These are phyloP conservation scores for Syzygium oleosum DNA, from an alignment of 345 rosid genomes.

Conservation along the genomic window DNA sequence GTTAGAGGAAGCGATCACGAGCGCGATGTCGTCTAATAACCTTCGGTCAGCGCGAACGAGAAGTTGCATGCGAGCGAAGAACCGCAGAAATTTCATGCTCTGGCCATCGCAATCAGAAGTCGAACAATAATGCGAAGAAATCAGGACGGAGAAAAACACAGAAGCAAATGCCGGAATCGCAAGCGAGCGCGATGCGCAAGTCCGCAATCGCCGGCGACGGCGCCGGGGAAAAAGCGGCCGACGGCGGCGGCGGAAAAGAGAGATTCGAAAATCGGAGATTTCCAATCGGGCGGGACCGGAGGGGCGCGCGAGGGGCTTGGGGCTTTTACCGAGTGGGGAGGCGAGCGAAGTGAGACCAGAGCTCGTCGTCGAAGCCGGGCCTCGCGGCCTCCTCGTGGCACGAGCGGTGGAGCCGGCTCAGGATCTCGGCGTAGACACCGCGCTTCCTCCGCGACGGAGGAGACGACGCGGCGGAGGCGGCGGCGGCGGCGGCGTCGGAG, in stretches of 20 bases:
- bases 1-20: neutral
- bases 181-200: neutral
- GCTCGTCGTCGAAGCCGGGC: constrained; percentile 71
- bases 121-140: neutral
- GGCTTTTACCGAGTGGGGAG: constrained; percentile 70
- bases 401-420: constrained; percentile 58
- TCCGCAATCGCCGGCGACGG: neutral
- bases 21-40: neutral
- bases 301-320: neutral
- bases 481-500: neutral
- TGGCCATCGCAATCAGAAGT: neutral
- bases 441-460: constrained; percentile 29
- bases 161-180: neutral
- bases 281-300: neutral
- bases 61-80: neutral
- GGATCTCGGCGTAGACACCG: constrained; percentile 62
- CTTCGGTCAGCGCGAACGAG: neutral
- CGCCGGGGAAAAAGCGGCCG: neutral
- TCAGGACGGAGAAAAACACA: neutral
- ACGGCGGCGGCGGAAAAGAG: neutral
- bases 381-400: constrained; percentile 33
- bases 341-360: constrained; percentile 86
- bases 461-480: neutral
- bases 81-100: neutral
- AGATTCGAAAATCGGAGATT: neutral